Percentiles rank a stretch among this genome's conserved stretches.
These are phyloP conservation scores for Nigrospora sphaerica DNA, from an alignment of 2,329 filamentous ascomycete species.

Conservation along the genomic window DNA sequence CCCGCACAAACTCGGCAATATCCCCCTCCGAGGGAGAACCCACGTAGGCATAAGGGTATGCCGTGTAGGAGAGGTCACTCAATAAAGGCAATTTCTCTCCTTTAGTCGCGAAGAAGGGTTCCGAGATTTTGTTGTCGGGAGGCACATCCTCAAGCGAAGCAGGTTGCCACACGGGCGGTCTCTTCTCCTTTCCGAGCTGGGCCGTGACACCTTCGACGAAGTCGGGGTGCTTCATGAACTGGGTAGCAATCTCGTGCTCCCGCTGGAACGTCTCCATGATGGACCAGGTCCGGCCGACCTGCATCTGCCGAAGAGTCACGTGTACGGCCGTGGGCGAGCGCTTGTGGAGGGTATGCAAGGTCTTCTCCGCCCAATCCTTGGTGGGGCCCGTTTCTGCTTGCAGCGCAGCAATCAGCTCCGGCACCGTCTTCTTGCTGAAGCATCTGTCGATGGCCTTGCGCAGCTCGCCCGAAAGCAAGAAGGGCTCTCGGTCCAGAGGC, in stretches of 20 bases:
- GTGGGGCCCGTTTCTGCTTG: constrained; percentile 46
- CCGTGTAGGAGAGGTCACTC: constrained; percentile 52
- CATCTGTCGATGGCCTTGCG: constrained; percentile 80
- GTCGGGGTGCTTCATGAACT: constrained; percentile 88
- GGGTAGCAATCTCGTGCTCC: constrained; percentile 75
- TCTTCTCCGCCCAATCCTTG: constrained; percentile 70
- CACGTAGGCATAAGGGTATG: constrained; percentile 67
- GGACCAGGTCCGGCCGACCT: constrained; percentile 65
- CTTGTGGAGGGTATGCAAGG: constrained; percentile 64
- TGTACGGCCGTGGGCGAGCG: constrained; percentile 83
- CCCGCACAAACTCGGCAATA: constrained; percentile 36
- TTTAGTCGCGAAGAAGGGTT: constrained; percentile 60
- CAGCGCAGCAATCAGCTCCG: constrained; percentile 65
- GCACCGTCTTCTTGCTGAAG: constrained; percentile 61
- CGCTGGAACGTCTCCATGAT: constrained; percentile 80
- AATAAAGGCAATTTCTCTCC: constrained; percentile 51
- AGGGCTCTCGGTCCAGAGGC: constrained; percentile 51
- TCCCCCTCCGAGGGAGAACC: constrained; percentile 68
- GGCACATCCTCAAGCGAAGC: constrained; percentile 62
- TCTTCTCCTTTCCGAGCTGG: constrained; percentile 50
- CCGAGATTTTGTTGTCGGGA: constrained; percentile 42
- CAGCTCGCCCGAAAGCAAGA: constrained; percentile 60
- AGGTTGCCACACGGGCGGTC: constrained; percentile 69
- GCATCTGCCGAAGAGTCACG: constrained; percentile 80
- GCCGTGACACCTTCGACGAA: constrained; percentile 89